These are phyloP conservation scores for Eimeria maxima DNA, from an alignment of 169 alveolate species.

Conservation along the genomic window DNA sequence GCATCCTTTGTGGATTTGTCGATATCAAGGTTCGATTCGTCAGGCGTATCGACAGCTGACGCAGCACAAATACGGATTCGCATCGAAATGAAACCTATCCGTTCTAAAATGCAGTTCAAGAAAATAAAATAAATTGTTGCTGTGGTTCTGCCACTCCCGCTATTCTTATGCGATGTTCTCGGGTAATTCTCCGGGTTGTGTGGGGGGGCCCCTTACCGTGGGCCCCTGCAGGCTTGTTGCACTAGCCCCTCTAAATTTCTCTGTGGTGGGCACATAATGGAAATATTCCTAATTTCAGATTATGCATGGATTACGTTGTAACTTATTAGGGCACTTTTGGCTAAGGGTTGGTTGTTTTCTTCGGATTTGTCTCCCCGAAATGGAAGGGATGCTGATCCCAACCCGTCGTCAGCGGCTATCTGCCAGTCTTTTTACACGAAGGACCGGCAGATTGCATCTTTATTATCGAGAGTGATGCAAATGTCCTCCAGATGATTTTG, in stretches of 20 bases:
- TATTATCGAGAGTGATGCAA: too few relatives aligned
- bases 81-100: too few relatives aligned
- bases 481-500: not conserved
- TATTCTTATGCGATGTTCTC: not conserved
- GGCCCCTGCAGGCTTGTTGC: not conserved
- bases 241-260: too few relatives aligned
- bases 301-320: not conserved
- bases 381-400: not conserved
- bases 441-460: too few relatives aligned
- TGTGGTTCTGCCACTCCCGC: not conserved
- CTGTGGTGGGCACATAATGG: too few relatives aligned
- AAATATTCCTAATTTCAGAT: not conserved
- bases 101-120: not conserved
- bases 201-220: not conserved
- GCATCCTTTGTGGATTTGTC: not conserved
- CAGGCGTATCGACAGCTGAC: not conserved
- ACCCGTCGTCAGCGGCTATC: not conserved
- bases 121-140: not conserved
- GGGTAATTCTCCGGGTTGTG: not conserved
- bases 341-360: not conserved
- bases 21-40: not conserved
- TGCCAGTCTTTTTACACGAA: not conserved
- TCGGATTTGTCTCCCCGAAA: not conserved
- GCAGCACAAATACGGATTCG: not conserved
- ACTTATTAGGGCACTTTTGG: not conserved